Base-by-base conservation (phyloP, 441 rosid species). In the Raphanus hybrid region DNA sequence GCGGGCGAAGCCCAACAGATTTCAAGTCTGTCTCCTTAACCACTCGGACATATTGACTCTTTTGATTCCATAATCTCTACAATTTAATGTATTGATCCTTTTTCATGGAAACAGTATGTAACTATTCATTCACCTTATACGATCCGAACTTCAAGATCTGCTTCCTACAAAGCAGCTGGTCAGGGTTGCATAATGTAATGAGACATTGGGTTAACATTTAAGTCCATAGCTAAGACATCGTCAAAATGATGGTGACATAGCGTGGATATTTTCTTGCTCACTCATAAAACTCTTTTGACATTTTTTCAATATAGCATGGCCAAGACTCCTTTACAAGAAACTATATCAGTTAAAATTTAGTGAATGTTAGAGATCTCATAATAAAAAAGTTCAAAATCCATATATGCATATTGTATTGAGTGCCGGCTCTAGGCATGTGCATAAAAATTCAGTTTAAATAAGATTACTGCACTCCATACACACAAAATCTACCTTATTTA, bases 11-110 rank as follows among this genome's bases (percentile, higher is more conserved):
- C 95, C 99, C 97, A 95, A 91, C 87, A 91, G 97, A 92, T 88
- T 92, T 92, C 91, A 90, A 91, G 98, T 91, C 97, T 88, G 87
- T 93, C 97, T 93, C 99, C 97, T 95, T 93, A 88, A 91, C 99
- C 94, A 88, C 98, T 93, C 98, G 91, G 94, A 91, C 99, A 95
- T 91, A 88, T 91, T 89, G 96, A 91, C 98, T 0, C 10, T 2
- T 52, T 52, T 52, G 43, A 23, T 23, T 23, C 26, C 26, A 23
- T 23, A 23, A 23, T 23, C 26, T 23, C 26, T 23, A 23, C 26
- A 23, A 23, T 23, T 23, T 23, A 23, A 23, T 23, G 26, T 34
- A 34, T 34, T 34, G 7, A 5, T 34, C 37, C 5, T 34, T 5
- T 34, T 6, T 34, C 37, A 34, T 5, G 37, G 37, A 34, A 34